phyloP scores from a whole-genome alignment of 495 filamentous ascomycete genomes.

The Lasiosphaeria ovina region DNA sequence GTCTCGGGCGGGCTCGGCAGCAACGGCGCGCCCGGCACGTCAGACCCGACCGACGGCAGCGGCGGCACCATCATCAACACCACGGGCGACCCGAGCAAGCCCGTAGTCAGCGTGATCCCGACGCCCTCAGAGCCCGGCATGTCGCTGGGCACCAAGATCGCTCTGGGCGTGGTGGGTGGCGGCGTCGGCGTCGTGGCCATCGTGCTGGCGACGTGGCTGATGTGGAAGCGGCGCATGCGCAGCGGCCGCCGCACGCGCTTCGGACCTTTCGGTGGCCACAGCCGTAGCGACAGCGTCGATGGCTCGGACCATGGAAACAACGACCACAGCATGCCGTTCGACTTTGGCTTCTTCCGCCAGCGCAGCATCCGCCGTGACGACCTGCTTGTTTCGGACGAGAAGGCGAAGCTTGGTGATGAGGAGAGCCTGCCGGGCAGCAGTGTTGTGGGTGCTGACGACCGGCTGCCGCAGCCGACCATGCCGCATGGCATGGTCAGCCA shows the following conservation, averaged over 20 bases:
- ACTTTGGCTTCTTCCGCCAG: constrained; percentile 22
- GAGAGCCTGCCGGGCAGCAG: not conserved
- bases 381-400: not conserved
- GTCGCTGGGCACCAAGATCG: constrained; percentile 23
- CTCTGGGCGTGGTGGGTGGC: constrained; percentile 21
- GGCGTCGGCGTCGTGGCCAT: constrained; percentile 12
- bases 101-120: not conserved
- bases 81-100: constrained; percentile 1
- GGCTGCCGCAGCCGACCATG: not conserved
- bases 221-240: constrained; percentile 25
- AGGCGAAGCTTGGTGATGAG: not conserved
- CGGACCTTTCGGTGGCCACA: not conserved
- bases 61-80: not conserved
- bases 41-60: not conserved
- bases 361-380: not conserved
- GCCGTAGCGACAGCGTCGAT: not conserved
- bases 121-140: not conserved
- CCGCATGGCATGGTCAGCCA: not conserved
- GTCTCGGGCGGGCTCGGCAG: not conserved
- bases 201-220: constrained; percentile 1
- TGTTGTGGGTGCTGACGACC: not conserved
- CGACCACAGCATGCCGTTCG: constrained; percentile 29
- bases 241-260: not conserved
- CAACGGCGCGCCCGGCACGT: not conserved
- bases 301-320: constrained; percentile 27